Conservation (phyloP, 1,139 yeast genomes). For the Suzukiozyma palmioleophila region DNA sequence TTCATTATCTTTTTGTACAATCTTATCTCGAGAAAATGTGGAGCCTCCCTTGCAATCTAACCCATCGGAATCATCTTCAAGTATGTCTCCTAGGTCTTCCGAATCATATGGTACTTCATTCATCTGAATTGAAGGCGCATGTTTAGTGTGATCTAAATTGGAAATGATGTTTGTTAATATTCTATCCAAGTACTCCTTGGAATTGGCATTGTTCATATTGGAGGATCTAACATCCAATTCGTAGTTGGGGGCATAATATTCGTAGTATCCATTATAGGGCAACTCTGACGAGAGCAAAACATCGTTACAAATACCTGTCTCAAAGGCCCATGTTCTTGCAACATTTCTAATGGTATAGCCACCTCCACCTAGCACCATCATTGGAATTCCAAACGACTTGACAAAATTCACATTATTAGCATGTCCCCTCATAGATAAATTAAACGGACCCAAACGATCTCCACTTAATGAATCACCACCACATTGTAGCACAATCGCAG, state of each 20-base stretch:
- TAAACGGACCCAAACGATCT: slow-evolving; percentile 91
- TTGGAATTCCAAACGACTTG: slow-evolving; percentile 80
- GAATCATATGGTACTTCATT: slow-evolving; percentile 82
- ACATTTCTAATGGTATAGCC: slow-evolving; percentile 99
- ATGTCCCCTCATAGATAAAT: slow-evolving; percentile 86
- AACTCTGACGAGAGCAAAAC: slow-evolving; percentile 75
- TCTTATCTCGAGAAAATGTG: slow-evolving; percentile 74
- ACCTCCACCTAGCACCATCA: slow-evolving; percentile 96
- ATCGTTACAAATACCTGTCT: slow-evolving; percentile 84
- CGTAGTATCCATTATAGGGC: slow-evolving; percentile 95
- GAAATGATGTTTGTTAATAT: slow-evolving; percentile 71
- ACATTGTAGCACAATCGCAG: slow-evolving; percentile 92
- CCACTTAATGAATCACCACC: slow-evolving; percentile 97
- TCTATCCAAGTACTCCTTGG: slow-evolving; percentile 87
- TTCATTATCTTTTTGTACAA: slow-evolving; percentile 61
- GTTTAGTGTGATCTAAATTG: slow-evolving; percentile 82
- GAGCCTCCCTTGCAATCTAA: slow-evolving; percentile 92
- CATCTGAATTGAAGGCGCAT: slow-evolving; percentile 95
- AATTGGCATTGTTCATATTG: slow-evolving; percentile 94
- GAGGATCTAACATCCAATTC: slow-evolving; percentile 90
- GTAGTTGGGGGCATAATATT: slow-evolving; percentile 95
- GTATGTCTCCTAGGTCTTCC: slow-evolving; percentile 76
- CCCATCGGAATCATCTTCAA: slow-evolving; percentile 69
- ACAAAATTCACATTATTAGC: slow-evolving; percentile 92
- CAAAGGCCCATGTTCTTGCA: slow-evolving; percentile 94